Conservation (phyloP, 75 land plant genomes). For the Adiantum capillusveneris region DNA sequence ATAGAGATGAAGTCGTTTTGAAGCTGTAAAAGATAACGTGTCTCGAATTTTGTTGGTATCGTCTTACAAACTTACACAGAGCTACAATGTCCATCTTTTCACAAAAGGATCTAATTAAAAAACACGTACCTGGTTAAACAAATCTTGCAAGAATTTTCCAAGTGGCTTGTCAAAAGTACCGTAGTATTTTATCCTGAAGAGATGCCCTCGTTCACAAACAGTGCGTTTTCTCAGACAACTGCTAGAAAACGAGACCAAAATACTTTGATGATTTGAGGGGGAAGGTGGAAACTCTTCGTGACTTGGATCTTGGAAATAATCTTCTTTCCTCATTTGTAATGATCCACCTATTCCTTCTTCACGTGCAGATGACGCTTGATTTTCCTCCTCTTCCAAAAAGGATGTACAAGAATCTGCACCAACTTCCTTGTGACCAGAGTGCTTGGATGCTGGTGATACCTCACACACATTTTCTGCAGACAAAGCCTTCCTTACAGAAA, state of each 20-base stretch:
- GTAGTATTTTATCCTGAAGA: conserved; percentile 82
- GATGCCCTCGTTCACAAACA: conserved; percentile 73
- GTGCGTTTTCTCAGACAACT: conserved; percentile 63
- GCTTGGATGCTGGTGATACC: too few species aligned
- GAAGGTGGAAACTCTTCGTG: conserved; percentile 48
- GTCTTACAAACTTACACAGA: conserved; percentile 1
- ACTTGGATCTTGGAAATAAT: conserved; percentile 4
- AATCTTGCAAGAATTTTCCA: conserved; percentile 69
- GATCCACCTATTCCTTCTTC: background rate
- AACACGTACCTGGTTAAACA: conserved; percentile 65
- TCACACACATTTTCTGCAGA: too few species aligned
- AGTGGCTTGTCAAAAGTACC: conserved; percentile 89
- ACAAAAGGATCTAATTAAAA: background rate
- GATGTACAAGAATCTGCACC: too few species aligned
- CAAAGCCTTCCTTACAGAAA: too few species aligned
- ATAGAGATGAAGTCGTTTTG: too few species aligned
- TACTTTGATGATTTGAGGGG: conserved; percentile 71
- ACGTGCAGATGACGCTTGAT: too few species aligned
- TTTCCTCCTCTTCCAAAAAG: too few species aligned
- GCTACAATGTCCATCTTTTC: background rate
- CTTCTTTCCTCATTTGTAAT: background rate
- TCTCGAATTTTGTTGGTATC: too few species aligned
- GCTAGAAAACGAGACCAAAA: conserved; percentile 75
- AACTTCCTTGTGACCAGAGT: too few species aligned
- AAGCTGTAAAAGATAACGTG: too few species aligned